Evolutionary conservation across 192 early-diverging fungal species (phyloP), one percentile per base, ranked within the genome.

Genomic region (Mortierella hygrophila): DNA sequence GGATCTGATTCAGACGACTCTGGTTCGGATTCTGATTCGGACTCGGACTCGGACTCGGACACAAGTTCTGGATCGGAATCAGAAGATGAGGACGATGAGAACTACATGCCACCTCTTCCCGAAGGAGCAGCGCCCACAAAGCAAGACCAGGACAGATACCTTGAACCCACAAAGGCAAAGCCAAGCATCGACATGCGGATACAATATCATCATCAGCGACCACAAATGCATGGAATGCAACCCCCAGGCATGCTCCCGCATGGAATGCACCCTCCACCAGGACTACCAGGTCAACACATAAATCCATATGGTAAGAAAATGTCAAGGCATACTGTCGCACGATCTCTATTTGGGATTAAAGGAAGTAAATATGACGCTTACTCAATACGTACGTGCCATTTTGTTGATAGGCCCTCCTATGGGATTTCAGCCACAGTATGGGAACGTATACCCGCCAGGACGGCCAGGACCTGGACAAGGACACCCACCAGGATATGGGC

Each of bases 41-140:
- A 63, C 32, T 79, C 75, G 42, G 81, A 82, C 42, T 82, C 77
- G 20, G 83, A 80, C 40, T 77, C 78, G 49, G 79, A 81, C 38
- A 79, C 78, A 1, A 63, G 32, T n/a, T 77, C 84, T 26, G 76
- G 47, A 21, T 81, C 84, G 20, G 79, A 86, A 8, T 76, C 77
- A 13, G 82, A 85, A 2, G 78, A 75, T 23, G 40, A 41, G 20
- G 83, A 86, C 52, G 75, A 78, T 23, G 79, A 86, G 1, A 42
- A 73, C 4, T 86, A 35, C 41, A 86, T 86, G 79, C 84, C 84
- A 32, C 75, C 84, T 32, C 68, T 86, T 42, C 84, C 84, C 8
- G 75, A 81, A 71, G 84, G 84, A 26, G 68, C 68, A 13, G 75
- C 79, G 10, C 84, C 84, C 18, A 38, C 79, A 16, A 86, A 77